These are phyloP conservation scores for Diplodia corticola DNA, from an alignment of 2,329 filamentous ascomycete species.

Conservation along the genomic window DNA sequence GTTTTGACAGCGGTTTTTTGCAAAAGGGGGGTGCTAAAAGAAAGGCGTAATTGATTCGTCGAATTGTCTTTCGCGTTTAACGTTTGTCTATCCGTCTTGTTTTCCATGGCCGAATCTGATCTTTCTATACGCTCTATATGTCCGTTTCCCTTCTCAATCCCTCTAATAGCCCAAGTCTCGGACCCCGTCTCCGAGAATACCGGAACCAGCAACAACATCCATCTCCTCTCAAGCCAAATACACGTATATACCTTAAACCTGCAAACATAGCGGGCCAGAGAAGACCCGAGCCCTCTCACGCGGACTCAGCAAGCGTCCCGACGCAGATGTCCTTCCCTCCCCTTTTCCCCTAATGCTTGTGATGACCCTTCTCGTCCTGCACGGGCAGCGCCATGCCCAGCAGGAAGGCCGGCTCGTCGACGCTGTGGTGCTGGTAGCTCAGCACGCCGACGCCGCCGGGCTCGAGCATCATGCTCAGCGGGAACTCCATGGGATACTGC, in stretches of 20 bases:
- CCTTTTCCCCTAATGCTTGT: too few species aligned
- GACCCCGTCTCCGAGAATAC: neutral
- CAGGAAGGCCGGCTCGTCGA: slow-evolving; percentile 73
- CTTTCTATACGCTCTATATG: slow-evolving; percentile 39
- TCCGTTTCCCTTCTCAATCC: slow-evolving; percentile 31
- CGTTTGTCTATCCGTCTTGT: neutral
- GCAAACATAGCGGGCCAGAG: too few species aligned
- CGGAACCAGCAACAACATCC: neutral
- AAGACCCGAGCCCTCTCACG: neutral
- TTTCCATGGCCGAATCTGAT: neutral
- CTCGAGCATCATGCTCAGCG: slow-evolving; percentile 72
- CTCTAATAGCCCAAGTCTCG: neutral
- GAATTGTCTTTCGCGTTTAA: neutral
- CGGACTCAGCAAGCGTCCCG: too few species aligned
- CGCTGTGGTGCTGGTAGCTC: slow-evolving; percentile 78
- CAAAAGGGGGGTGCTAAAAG: neutral
- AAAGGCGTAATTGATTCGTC: slow-evolving; percentile 16
- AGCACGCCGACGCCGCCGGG: slow-evolving; percentile 81
- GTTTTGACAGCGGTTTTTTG: too few species aligned
- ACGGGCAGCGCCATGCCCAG: slow-evolving; percentile 22
- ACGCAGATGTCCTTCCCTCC: too few species aligned
- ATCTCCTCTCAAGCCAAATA: neutral
- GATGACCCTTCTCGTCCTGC: neutral
- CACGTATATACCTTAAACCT: neutral
- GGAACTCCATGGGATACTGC: slow-evolving; percentile 66